phyloP scores from a whole-genome alignment of 331 rosid genomes.

The Rhamnella rubrinervis region DNA sequence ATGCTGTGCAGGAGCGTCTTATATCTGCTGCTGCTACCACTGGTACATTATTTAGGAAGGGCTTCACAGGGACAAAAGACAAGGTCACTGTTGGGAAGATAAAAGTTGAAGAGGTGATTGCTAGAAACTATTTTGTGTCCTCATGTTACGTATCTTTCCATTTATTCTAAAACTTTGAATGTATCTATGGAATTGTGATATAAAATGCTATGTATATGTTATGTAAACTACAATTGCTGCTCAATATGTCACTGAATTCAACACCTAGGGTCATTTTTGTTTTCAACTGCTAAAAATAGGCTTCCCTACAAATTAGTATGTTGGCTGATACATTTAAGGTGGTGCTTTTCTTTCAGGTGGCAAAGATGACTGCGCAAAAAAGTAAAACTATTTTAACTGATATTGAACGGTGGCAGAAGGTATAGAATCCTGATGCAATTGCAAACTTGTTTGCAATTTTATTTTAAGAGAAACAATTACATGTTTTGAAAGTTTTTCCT shows the following conservation, averaged over 20 bases:
- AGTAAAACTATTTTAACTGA: constrained; percentile 86
- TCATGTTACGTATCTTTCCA: not conserved
- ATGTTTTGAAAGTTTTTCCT: constrained; percentile 11
- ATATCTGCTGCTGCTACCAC: constrained; percentile 88
- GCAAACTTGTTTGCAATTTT: not conserved
- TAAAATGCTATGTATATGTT: not conserved
- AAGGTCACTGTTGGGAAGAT: constrained; percentile 80
- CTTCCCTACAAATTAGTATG: not conserved
- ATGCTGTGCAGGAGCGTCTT: constrained; percentile 88
- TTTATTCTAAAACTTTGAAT: not conserved
- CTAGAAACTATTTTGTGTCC: constrained; percentile 13
- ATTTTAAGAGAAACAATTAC: not conserved
- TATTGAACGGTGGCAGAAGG: constrained; percentile 99
- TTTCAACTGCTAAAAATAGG: not conserved
- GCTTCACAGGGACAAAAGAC: constrained; percentile 81
- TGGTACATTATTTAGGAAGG: constrained; percentile 70
- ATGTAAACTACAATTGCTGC: not conserved
- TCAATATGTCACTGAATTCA: not conserved
- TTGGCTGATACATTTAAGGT: constrained; percentile 7
- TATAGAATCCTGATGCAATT: constrained; percentile 21
- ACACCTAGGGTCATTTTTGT: not conserved
- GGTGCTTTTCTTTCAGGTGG: constrained; percentile 62
- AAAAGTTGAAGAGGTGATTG: constrained; percentile 91
- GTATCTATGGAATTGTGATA: not conserved
- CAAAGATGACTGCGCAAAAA: constrained; percentile 91